Evolutionary conservation across 345 rosid genomes (phyloP).

Genomic region (Pelargonium nanum): DNA sequence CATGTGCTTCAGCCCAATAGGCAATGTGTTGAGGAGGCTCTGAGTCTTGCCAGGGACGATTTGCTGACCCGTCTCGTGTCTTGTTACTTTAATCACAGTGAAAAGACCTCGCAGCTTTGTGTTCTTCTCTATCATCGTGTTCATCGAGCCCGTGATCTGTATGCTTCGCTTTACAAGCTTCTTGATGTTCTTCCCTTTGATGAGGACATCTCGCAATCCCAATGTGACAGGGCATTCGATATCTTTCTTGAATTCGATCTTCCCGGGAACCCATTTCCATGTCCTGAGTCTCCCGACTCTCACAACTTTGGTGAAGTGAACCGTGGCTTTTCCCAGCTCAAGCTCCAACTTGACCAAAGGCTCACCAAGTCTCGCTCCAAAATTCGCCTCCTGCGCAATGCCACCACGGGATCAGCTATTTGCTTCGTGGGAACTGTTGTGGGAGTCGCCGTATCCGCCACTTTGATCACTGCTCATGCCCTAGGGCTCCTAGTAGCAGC

Average conservation of each 20-base stretch:
- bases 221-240: slow-evolving; percentile 37
- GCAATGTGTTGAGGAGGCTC: slow-evolving; percentile 49
- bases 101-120: slow-evolving; percentile 41
- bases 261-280: slow-evolving; percentile 54
- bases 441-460: slow-evolving; percentile 33
- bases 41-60: slow-evolving; percentile 25
- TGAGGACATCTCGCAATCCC: slow-evolving; percentile 22
- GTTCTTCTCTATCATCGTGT: slow-evolving; percentile 40
- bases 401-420: slow-evolving; percentile 39
- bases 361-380: slow-evolving; percentile 49
- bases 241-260: slow-evolving; percentile 39
- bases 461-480: slow-evolving; percentile 43
- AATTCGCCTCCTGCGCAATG: slow-evolving; percentile 28
- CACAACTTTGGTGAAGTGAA: slow-evolving; percentile 39
- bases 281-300: slow-evolving; percentile 18
- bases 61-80: slow-evolving; percentile 42
- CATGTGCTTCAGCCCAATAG: slow-evolving; percentile 44
- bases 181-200: slow-evolving; percentile 41
- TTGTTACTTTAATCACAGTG: slow-evolving; percentile 53
- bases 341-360: slow-evolving; percentile 36
- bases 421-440: slow-evolving; percentile 19
- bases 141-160: slow-evolving; percentile 36
- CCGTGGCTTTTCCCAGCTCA: slow-evolving; percentile 43
- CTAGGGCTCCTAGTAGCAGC: slow-evolving; percentile 29
- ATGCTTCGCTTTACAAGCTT: slow-evolving; percentile 47